These are phyloP conservation scores for Rhododendron molle DNA, from an alignment of 148 eudicot species.

Conservation along the genomic window DNA sequence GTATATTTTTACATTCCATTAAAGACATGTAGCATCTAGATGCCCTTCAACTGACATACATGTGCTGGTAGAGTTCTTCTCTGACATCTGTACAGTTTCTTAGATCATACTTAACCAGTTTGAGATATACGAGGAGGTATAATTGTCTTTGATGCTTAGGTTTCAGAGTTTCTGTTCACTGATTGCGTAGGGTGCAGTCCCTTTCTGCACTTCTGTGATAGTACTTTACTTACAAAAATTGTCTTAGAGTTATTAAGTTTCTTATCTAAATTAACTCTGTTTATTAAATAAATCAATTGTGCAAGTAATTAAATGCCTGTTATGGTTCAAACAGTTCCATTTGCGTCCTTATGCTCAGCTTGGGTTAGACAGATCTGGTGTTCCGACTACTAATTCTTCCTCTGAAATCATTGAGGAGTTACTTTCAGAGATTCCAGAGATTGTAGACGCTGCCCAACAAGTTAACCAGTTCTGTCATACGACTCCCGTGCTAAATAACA, in stretches of 20 bases:
- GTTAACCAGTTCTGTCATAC: slow-evolving; percentile 44
- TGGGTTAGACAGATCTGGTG: slow-evolving; percentile 62
- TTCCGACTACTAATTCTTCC: slow-evolving; percentile 39
- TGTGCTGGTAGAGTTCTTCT: neutral
- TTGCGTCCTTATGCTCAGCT: slow-evolving; percentile 79
- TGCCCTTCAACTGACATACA: neutral
- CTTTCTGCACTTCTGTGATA: neutral
- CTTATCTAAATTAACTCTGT: neutral
- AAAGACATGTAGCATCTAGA: neutral
- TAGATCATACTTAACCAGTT: neutral
- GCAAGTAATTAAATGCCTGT: neutral
- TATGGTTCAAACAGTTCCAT: slow-evolving; percentile 55
- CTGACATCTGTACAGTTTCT: neutral
- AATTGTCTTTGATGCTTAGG: neutral
- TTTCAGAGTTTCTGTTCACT: neutral
- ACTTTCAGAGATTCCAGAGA: slow-evolving; percentile 73
- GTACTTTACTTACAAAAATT: neutral
- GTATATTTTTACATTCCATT: neutral
- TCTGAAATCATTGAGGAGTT: slow-evolving; percentile 51
- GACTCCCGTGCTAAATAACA: slow-evolving; percentile 14
- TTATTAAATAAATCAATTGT: neutral
- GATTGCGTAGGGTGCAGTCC: neutral
- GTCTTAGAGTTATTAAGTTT: neutral
- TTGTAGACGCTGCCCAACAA: slow-evolving; percentile 55
- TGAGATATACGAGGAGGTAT: neutral